These are phyloP conservation scores for Mycosphaerella sp. DNA, from an alignment of 2,329 filamentous ascomycete species.

Conservation along the genomic window DNA sequence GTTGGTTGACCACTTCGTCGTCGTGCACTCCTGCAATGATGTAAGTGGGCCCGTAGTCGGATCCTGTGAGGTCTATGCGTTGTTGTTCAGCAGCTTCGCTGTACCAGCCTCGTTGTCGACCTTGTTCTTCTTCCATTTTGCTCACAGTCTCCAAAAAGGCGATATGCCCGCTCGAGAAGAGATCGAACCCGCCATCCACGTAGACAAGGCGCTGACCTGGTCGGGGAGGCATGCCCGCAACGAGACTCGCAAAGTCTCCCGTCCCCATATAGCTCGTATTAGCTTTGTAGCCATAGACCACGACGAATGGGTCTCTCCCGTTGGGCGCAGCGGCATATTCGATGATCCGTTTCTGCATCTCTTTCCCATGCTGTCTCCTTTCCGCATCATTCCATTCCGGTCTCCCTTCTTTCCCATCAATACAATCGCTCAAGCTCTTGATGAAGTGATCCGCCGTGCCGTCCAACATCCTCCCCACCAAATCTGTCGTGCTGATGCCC, in stretches of 20 bases:
- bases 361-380: conserved; percentile 54
- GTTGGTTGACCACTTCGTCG: conserved; percentile 88
- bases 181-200: conserved; percentile 92
- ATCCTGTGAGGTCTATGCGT: conserved; percentile 56
- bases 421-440: conserved; percentile 48
- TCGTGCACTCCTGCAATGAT: conserved; percentile 93
- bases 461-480: conserved; percentile 95
- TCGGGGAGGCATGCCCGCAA: conserved; percentile 63
- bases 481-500: conserved; percentile 92
- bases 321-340: conserved; percentile 85
- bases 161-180: conserved; percentile 96
- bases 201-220: conserved; percentile 84
- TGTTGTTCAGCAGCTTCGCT: conserved; percentile 56
- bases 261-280: conserved; percentile 2
- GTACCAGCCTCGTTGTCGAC: conserved; percentile 67
- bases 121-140: conserved; percentile 64
- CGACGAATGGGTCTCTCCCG: conserved; percentile 68
- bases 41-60: conserved; percentile 75
- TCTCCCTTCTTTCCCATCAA: conserved; percentile 57
- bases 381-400: conserved; percentile 64
- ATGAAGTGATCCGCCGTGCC: conserved; percentile 96
- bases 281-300: conserved; percentile 73
- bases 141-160: conserved; percentile 81
- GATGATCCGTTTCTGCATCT: conserved; percentile 69
- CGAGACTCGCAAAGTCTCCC: conserved; percentile 47